Percentiles rank a stretch among this genome's conserved stretches.
Evolutionary conservation across 1,284 basidiomycete genomes (phyloP).

Genomic region (Heterobasidion parviporum): DNA sequence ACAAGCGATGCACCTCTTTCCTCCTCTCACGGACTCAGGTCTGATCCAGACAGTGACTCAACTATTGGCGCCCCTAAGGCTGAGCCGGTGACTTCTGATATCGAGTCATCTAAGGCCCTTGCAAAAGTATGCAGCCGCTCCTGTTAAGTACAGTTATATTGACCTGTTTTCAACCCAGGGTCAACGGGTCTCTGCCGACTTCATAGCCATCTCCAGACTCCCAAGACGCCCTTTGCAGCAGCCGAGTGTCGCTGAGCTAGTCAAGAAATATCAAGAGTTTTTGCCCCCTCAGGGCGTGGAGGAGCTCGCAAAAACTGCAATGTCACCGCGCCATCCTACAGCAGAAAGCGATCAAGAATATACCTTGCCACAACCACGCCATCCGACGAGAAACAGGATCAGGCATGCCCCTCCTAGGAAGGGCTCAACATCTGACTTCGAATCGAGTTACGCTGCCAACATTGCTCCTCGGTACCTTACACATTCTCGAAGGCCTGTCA

Average conservation of each 20-base stretch:
- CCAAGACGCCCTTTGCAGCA: slow-evolving; percentile 56
- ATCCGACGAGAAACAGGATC: slow-evolving; percentile 35
- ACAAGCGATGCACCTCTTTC: slow-evolving; percentile 3
- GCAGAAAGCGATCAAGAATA: slow-evolving; percentile 73
- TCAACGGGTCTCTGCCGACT: not conserved
- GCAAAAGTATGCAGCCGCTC: slow-evolving; percentile 17
- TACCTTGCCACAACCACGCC: slow-evolving; percentile 22
- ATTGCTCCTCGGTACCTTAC: slow-evolving; percentile 66
- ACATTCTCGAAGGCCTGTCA: slow-evolving; percentile 32
- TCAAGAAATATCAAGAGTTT: slow-evolving; percentile 76
- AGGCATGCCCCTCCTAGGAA: slow-evolving; percentile 37
- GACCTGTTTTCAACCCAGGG: not conserved
- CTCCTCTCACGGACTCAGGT: slow-evolving; percentile 15
- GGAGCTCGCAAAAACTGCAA: slow-evolving; percentile 60
- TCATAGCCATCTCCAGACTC: slow-evolving; percentile 46
- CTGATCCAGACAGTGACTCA: slow-evolving; percentile 77
- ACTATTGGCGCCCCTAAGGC: slow-evolving; percentile 73
- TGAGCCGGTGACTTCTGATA: slow-evolving; percentile 21
- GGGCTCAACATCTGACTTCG: slow-evolving; percentile 75
- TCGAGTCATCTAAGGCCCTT: slow-evolving; percentile 10
- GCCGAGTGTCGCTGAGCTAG: slow-evolving; percentile 76
- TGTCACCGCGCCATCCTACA: slow-evolving; percentile 44
- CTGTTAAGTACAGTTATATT: not conserved
- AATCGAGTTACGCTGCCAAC: slow-evolving; percentile 84
- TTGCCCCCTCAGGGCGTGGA: slow-evolving; percentile 64